A percentile compares a stretch with the other conserved stretches of the same genome.
Evolutionary conservation across 2,329 filamentous ascomycete genomes (phyloP).

Genomic region (Myotisia sp.): DNA sequence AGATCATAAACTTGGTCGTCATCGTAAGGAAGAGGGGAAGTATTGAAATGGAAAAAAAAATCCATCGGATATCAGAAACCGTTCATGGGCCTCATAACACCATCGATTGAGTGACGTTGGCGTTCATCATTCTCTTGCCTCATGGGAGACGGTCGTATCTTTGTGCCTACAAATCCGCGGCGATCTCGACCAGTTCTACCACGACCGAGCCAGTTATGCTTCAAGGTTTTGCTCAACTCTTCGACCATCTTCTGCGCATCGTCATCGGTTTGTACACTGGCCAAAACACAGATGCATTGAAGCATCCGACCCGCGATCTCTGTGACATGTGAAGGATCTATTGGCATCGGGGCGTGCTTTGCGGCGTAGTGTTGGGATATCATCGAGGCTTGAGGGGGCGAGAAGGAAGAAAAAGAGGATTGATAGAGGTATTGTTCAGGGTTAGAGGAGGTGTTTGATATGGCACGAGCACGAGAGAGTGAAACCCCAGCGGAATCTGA

Average conservation of each 20-base stretch:
- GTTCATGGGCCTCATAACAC: not conserved
- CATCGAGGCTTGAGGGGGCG: conserved; percentile 23
- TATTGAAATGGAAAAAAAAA: no score
- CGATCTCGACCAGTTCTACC: conserved; percentile 80
- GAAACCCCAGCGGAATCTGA: conserved; percentile 39
- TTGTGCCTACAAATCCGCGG: conserved; percentile 70
- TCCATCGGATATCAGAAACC: no score
- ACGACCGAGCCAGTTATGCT: conserved; percentile 90
- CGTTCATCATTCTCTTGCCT: conserved; percentile 5
- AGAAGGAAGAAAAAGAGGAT: conserved; percentile 29
- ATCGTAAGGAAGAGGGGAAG: no score
- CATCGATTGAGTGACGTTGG: not conserved
- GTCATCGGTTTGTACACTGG: conserved; percentile 58
- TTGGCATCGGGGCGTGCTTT: conserved; percentile 4
- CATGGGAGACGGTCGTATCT: conserved; percentile 21
- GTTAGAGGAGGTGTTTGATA: conserved; percentile 51
- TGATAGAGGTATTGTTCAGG: conserved; percentile 31
- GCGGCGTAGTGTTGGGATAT: conserved; percentile 3
- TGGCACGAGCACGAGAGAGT: conserved; percentile 51
- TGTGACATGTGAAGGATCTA: conserved; percentile 53
- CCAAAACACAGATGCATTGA: conserved; percentile 86
- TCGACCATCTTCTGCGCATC: conserved; percentile 65
- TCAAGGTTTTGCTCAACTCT: conserved; percentile 70
- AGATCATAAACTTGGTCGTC: no score
- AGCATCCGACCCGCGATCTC: conserved; percentile 92